phyloP scores from a whole-genome alignment of 345 rosid species.

The Salix viminalis region DNA sequence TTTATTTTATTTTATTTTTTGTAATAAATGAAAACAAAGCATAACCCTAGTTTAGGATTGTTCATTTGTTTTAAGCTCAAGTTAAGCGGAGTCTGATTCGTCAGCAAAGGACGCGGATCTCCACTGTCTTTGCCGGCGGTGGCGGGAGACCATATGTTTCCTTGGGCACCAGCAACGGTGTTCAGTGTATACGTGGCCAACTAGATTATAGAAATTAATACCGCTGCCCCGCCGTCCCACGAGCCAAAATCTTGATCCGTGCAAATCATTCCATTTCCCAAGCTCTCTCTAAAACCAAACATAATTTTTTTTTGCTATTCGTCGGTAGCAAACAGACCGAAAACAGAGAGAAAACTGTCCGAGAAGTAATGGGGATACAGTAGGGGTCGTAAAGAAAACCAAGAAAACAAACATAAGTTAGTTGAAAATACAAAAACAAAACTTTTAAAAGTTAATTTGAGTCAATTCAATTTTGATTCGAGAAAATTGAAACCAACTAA shows the following conservation, averaged over 20 bases:
- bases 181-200: not conserved
- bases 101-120: not conserved
- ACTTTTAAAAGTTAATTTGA: too few relatives aligned
- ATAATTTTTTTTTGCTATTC: too few relatives aligned
- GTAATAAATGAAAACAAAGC: not conserved
- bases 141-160: not conserved
- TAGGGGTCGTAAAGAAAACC: too few relatives aligned
- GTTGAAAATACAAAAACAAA: too few relatives aligned
- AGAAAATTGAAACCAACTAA: too few relatives aligned
- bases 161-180: not conserved
- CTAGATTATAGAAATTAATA: not conserved
- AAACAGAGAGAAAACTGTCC: not conserved
- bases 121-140: not conserved
- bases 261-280: not conserved
- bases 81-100: not conserved
- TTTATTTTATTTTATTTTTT: not conserved
- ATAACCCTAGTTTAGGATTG: not conserved
- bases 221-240: slow-evolving; percentile 13
- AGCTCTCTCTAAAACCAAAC: not conserved
- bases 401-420: too few relatives aligned
- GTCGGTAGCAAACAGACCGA: not conserved
- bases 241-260: not conserved
- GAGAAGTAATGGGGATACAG: too few relatives aligned
- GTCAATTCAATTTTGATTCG: too few relatives aligned
- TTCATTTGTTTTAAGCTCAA: not conserved